A percentile compares a stretch with the other conserved stretches of the same genome.
Evolutionary conservation across 768 basidiomycete species (phyloP).

Genomic region (Leucogyrophana mollusca): DNA sequence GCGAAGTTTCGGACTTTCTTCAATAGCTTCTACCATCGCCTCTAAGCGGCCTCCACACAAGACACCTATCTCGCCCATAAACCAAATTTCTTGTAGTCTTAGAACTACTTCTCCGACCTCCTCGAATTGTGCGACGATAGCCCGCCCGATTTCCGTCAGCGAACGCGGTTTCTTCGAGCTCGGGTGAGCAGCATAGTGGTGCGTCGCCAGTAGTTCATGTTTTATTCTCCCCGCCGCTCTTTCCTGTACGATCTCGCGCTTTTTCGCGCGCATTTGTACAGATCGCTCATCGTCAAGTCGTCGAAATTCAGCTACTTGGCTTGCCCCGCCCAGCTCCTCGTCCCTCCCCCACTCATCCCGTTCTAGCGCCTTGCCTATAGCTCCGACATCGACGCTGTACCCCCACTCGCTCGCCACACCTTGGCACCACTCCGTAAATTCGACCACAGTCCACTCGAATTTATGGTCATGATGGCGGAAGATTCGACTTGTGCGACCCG

Average conservation of each 20-base stretch:
- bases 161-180: constrained; percentile 42
- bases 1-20: constrained; percentile 22
- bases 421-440: constrained; percentile 67
- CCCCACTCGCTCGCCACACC: constrained; percentile 63
- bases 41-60: constrained; percentile 35
- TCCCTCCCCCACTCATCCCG: constrained; percentile 75
- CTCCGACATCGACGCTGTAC: constrained; percentile 59
- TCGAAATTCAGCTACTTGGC: constrained; percentile 63
- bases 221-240: constrained; percentile 8
- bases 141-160: constrained; percentile 45
- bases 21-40: constrained; percentile 22
- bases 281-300: constrained; percentile 38
- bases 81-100: constrained; percentile 45
- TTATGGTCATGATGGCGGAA: constrained; percentile 87
- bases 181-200: constrained; percentile 53
- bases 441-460: constrained; percentile 83
- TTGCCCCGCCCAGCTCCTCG: constrained; percentile 60
- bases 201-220: constrained; percentile 49
- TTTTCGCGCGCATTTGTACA: constrained; percentile 21
- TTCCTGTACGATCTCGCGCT: constrained; percentile 22
- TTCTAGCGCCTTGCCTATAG: constrained; percentile 59
- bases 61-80: constrained; percentile 34
- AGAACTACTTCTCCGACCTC: constrained; percentile 47
- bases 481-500: constrained; percentile 64
- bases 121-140: constrained; percentile 54